Evolutionary conservation across 306 rosid species (phyloP), one percentile per base, ranked within the genome.

Genomic region (Notholithocarpus densiflorus): DNA sequence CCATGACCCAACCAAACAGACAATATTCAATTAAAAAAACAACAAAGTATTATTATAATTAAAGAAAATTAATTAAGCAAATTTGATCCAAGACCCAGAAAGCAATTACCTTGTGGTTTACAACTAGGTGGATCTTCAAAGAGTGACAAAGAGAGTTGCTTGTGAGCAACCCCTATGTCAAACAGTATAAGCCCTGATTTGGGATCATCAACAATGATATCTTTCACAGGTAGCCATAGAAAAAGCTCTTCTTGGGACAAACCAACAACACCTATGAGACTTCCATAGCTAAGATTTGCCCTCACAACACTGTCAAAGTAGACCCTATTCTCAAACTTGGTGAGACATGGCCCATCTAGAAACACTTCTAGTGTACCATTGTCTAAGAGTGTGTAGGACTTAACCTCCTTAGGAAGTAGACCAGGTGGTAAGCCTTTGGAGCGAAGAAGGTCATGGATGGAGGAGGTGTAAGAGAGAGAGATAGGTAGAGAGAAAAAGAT

Each of bases 101-200:
- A 43, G 6, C 40, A 12, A 72, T 40, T 85, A 90, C 92, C 96
- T 88, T 84, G 78, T 13, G 94, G 94, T 7, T 83, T 92, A 79
- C 97, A 94, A 32, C 73, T 80, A 54, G 97, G 98, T 8, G 98
- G 98, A 83, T 89, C 97, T 77, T 94, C 98, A 32, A 94, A 94
- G 81, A 92, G 94, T 0, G 98, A 92, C 10, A 92, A 54, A 61
- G 98, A 92, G 29, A 94, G 85, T 68, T 94, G 94, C 45, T 94
- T 92, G 72, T 94, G 81, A 65, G 98, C 98, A 1, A 94, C 85
- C 5, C 96, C 97, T 85, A 94, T 94, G 85, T 94, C 97, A 56
- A 94, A 90, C 27, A 90, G 89, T 2, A 94, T 89, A 77, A 92
- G 79, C 0, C 97, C 98, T 0, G 97, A 92, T n/a, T 45, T 77